Conservation (phyloP, 768 basidiomycete genomes). For the Sutorius australiensis region DNA sequence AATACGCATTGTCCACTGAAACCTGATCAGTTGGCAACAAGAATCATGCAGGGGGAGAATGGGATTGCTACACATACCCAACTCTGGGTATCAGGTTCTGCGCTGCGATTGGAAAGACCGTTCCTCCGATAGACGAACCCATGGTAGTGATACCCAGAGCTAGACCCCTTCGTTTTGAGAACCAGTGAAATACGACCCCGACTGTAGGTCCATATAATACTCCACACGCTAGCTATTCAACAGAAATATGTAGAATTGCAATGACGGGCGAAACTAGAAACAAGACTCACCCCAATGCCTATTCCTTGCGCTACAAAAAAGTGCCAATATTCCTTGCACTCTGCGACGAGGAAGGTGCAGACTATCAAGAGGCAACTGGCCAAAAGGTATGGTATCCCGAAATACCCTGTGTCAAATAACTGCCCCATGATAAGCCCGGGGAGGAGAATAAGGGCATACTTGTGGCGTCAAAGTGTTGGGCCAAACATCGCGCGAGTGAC, state of each 20-base stretch:
- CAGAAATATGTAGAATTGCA: background rate
- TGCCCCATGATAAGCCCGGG: slow-evolving; percentile 63
- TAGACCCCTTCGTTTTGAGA: slow-evolving; percentile 51
- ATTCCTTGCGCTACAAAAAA: slow-evolving; percentile 74
- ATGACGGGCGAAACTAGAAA: too few species aligned
- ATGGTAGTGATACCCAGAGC: slow-evolving; percentile 62
- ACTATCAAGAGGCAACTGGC: slow-evolving; percentile 50
- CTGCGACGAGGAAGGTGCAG: slow-evolving; percentile 61
- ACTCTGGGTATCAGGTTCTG: slow-evolving; percentile 51
- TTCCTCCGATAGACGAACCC: slow-evolving; percentile 68
- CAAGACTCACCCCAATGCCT: slow-evolving; percentile 51
- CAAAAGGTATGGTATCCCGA: slow-evolving; percentile 45
- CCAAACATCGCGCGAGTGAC: background rate
- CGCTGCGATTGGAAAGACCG: slow-evolving; percentile 58
- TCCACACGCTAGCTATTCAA: slow-evolving; percentile 40
- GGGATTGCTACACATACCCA: slow-evolving; percentile 41
- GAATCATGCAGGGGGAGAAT: background rate
- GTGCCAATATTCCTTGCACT: slow-evolving; percentile 76
- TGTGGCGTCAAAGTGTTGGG: background rate
- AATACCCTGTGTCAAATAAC: slow-evolving; percentile 70
- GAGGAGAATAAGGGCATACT: slow-evolving; percentile 63
- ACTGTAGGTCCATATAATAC: slow-evolving; percentile 60
- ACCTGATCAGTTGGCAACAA: slow-evolving; percentile 38
- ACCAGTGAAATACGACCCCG: slow-evolving; percentile 69
- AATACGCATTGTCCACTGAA: slow-evolving; percentile 72